Base-by-base conservation (phyloP, 169 alveolate species). In the Cryptosporidium felis region DNA sequence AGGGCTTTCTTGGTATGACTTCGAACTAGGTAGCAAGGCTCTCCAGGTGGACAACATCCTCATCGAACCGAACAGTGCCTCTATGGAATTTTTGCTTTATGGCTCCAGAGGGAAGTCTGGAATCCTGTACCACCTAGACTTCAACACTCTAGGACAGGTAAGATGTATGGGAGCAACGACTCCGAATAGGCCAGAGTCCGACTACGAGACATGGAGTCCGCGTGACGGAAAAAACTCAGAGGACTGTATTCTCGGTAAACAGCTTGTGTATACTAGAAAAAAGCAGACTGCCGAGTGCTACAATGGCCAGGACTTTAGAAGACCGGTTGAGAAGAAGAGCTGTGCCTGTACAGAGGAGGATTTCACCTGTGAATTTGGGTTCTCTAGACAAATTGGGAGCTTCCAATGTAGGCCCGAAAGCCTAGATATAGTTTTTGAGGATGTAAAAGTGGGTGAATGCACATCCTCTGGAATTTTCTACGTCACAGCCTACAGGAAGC, bases 331-430 rank as follows among this genome's bases (percentile, higher is more conserved):
- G 49, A 90, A 93, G 23, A 93, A 94, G 82, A 91, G 91, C 36
- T 98, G 99, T 90, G 93, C 92, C 41, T 98, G 99, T 85, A 94
- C 99, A 30, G 95, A 95, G 81, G 97, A 94, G 82, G 99, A 98
- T 89, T 98, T 93, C 90, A 99, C 96, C 85, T 98, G 99, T 91
- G 99, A 98, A 90, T 88, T 94, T 41, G 99, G 99, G 32, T 97
- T 93, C 88, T 88, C 95, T 9, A 92, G 98, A 34, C 81, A 89
- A 59, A 89, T 93, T 40, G 96, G 97, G 16, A 90, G 96, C 51
- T 80, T 81, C 34, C 91, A 89, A 42, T 94, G 96, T 79, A 89
- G 91, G 14, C 93, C 95, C 38, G 79, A 62, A 42, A 51, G 66
- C 28, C 36, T 62, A 36, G 89, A 66, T 32, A 42, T 56, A 32